These are phyloP conservation scores for Phyllosticta citriasiana DNA, from an alignment of 2,329 filamentous ascomycete species.

Conservation along the genomic window DNA sequence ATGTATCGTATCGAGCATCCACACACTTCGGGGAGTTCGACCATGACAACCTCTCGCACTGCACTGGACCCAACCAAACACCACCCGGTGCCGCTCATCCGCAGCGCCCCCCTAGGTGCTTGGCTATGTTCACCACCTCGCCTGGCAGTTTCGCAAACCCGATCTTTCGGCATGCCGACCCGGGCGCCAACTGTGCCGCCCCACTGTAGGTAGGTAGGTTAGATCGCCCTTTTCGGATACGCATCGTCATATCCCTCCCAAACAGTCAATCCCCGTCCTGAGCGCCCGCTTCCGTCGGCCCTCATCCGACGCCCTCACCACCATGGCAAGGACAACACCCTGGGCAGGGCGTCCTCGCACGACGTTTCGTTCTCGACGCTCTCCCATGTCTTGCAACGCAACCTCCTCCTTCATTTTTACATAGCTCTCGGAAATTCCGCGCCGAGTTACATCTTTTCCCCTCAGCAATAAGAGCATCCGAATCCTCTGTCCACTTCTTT, in stretches of 20 bases:
- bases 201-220: background rate
- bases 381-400: background rate
- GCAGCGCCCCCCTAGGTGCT: background rate
- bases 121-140: too few relatives aligned
- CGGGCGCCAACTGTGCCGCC: background rate
- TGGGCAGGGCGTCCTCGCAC: slow-evolving; percentile 3
- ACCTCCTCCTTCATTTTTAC: background rate
- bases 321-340: background rate
- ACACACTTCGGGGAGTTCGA: too few relatives aligned
- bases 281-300: background rate
- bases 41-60: background rate
- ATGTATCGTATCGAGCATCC: too few relatives aligned
- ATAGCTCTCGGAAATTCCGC: background rate
- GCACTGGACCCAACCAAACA: too few relatives aligned
- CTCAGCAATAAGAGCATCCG: slow-evolving; percentile 1
- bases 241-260: background rate
- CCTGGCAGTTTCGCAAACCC: background rate
- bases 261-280: background rate
- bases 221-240: background rate
- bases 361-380: background rate
- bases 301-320: slow-evolving; percentile 7
- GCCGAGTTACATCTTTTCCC: background rate
- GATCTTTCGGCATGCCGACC: background rate
- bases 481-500: background rate
- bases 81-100: background rate